phyloP scores from a whole-genome alignment of 805 yeast genomes.

The Brettanomyces anomalus region DNA sequence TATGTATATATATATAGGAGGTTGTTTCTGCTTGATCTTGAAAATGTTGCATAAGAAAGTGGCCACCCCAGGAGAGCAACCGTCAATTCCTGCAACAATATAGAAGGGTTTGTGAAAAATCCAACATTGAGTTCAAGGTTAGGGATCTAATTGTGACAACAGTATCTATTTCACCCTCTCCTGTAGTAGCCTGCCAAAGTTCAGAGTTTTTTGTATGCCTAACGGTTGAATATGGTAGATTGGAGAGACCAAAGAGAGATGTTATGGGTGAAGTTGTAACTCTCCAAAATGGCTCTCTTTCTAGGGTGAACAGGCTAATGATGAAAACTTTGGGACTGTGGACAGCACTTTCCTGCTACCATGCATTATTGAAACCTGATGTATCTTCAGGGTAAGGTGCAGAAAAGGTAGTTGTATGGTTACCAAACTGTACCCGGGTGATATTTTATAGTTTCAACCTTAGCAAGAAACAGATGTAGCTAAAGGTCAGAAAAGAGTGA shows the following conservation, averaged over 20 bases:
- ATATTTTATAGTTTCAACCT: not conserved
- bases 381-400: conserved; percentile 12
- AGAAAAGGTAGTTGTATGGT: conserved; percentile 6
- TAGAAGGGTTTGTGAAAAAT: conserved; percentile 52
- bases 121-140: conserved; percentile 43
- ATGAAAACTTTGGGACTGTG: conserved; percentile 47
- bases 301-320: conserved; percentile 46
- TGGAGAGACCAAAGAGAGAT: conserved; percentile 66
- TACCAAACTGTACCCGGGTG: conserved; percentile 1
- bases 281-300: conserved; percentile 43
- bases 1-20: too few relatives aligned
- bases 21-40: too few relatives aligned
- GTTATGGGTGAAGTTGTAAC: conserved; percentile 40
- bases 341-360: conserved; percentile 16
- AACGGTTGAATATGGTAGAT: conserved; percentile 45
- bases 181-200: conserved; percentile 56
- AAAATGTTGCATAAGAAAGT: conserved; percentile 52
- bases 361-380: conserved; percentile 14
- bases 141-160: conserved; percentile 51
- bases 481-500: not conserved
- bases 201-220: conserved; percentile 45
- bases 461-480: not conserved
- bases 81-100: conserved; percentile 58
- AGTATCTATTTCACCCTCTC: conserved; percentile 63
- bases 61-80: conserved; percentile 47